phyloP scores from a whole-genome alignment of 1,139 yeast genomes.

The Protomyces arabidopsidicola region DNA sequence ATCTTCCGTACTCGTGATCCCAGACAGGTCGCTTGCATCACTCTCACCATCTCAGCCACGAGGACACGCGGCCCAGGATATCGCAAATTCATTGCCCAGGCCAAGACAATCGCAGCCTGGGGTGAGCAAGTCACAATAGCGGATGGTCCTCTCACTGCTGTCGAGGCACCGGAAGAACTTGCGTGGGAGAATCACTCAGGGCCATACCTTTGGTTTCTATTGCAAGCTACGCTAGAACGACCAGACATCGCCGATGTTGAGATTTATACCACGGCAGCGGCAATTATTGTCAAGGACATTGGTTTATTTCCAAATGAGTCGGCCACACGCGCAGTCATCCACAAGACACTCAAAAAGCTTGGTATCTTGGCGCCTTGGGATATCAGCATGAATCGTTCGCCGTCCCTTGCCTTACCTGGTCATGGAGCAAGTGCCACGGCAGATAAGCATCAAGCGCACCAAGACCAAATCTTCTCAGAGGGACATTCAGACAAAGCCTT shows the following conservation, averaged over 20 bases:
- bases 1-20: constrained; percentile 9
- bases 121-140: background rate
- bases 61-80: background rate
- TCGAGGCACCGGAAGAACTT: background rate
- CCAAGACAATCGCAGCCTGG: background rate
- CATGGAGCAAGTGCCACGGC: constrained; percentile 4
- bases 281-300: constrained; percentile 9
- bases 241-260: constrained; percentile 7
- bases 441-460: constrained; percentile 2
- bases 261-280: constrained; percentile 11
- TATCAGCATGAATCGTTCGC: constrained; percentile 7
- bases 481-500: background rate
- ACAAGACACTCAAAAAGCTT: constrained; percentile 14
- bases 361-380: constrained; percentile 24
- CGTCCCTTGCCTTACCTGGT: constrained; percentile 15
- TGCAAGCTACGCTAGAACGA: constrained; percentile 17
- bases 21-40: background rate
- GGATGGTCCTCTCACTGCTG: background rate
- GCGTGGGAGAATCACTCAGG: background rate
- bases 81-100: constrained; percentile 1
- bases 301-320: constrained; percentile 5
- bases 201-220: constrained; percentile 4
- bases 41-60: background rate
- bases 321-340: constrained; percentile 1
- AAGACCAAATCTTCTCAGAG: background rate